These are phyloP conservation scores for Fomitiporia mediterranea DNA, from an alignment of 1,284 basidiomycete species.

Conservation along the genomic window DNA sequence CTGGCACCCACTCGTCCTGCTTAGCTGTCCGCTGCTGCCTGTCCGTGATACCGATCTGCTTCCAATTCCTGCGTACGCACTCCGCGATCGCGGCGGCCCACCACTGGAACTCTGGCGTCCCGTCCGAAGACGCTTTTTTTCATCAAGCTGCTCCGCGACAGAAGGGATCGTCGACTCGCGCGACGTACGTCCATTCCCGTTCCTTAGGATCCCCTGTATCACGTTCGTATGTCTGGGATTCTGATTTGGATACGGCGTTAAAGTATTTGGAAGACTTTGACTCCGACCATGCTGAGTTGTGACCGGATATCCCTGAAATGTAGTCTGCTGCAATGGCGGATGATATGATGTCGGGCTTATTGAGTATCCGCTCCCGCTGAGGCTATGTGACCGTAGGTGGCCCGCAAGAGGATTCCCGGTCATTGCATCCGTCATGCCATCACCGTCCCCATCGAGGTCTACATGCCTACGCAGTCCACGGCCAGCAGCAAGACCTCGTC, in stretches of 20 bases:
- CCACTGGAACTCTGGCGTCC: neutral
- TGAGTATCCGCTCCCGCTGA: neutral
- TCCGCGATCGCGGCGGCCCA: neutral
- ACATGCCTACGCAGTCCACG: conserved; percentile 1
- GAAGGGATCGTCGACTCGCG: conserved; percentile 4
- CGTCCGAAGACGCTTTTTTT: conserved; percentile 13
- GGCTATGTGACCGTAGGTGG: conserved; percentile 1
- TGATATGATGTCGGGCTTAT: neutral
- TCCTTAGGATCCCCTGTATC: neutral
- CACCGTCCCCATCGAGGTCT: conserved; percentile 5
- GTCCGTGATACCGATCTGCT: neutral
- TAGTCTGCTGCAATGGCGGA: neutral
- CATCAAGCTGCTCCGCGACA: conserved; percentile 16
- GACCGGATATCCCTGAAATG: neutral
- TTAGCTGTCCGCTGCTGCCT: neutral
- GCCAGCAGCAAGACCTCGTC: neutral
- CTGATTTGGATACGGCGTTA: neutral
- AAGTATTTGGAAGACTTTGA: neutral
- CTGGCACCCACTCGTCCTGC: neutral
- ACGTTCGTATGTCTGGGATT: neutral
- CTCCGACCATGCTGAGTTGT: too few species aligned
- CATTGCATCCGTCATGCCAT: neutral
- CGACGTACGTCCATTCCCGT: neutral
- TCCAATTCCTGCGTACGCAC: neutral
- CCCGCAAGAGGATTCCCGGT: neutral